Conservation (phyloP, 1,284 basidiomycete species). For the Clitocybe nebularis region DNA sequence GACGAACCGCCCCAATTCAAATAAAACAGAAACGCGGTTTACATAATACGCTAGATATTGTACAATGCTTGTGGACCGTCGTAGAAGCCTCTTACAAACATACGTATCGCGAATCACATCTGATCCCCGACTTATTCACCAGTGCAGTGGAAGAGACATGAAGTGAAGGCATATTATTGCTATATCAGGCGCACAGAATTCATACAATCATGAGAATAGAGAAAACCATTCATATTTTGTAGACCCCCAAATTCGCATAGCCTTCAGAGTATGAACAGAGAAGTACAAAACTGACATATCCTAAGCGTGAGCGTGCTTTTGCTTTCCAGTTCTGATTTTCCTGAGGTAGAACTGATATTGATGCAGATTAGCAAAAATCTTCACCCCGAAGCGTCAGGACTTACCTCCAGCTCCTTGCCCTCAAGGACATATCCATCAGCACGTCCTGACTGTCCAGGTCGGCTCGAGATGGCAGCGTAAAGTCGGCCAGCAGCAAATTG, state of each 20-base stretch:
- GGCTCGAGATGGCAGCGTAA: conserved; percentile 85
- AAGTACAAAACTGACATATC: conserved; percentile 4
- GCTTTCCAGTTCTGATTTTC: conserved; percentile 89
- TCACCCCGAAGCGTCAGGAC: too few species aligned
- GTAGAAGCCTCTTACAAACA: too few species aligned
- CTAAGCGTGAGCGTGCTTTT: conserved; percentile 78
- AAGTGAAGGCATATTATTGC: conserved; percentile 1
- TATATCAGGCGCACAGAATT: not conserved
- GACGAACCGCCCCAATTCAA: too few species aligned
- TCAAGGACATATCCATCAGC: conserved; percentile 95
- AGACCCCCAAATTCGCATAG: conserved; percentile 4
- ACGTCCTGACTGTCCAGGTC: conserved; percentile 92
- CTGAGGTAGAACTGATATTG: conserved; percentile 92
- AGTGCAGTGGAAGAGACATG: not conserved
- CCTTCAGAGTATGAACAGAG: conserved; percentile 1
- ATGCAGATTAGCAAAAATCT: conserved; percentile 9
- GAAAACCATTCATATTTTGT: conserved; percentile 13
- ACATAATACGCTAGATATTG: too few species aligned
- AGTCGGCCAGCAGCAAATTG: conserved; percentile 88
- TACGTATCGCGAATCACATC: too few species aligned
- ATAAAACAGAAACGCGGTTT: too few species aligned
- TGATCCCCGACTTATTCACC: not conserved
- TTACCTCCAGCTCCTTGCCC: conserved; percentile 93
- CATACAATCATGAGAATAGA: conserved; percentile 2
- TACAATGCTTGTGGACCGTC: too few species aligned